Conservation (phyloP, 2,329 filamentous ascomycete genomes). For the Apiospora marii region DNA sequence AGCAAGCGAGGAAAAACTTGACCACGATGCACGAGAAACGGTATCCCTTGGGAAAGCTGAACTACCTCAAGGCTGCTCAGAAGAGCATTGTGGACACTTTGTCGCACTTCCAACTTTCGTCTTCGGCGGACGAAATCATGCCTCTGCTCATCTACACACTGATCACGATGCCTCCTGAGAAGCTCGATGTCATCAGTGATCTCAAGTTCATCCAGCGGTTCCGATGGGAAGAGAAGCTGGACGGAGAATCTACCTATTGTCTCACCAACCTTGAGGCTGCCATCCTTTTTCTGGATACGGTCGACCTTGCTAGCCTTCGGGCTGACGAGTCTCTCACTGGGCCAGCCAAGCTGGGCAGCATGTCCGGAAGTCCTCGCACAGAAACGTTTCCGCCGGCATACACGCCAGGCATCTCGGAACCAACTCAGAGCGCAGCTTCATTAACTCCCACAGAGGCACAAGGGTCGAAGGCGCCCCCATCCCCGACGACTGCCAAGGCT, state of each 20-base stretch:
- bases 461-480: slow-evolving; percentile 45
- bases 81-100: slow-evolving; percentile 93
- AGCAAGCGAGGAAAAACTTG: slow-evolving; percentile 74
- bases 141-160: slow-evolving; percentile 96
- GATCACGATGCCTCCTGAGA: slow-evolving; percentile 86
- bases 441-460: slow-evolving; percentile 42
- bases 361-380: slow-evolving; percentile 56
- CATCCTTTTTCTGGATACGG: slow-evolving; percentile 92
- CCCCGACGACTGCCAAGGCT: slow-evolving; percentile 40
- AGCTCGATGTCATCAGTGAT: slow-evolving; percentile 91
- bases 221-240: slow-evolving; percentile 82
- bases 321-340: slow-evolving; percentile 79
- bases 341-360: slow-evolving; percentile 63
- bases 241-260: slow-evolving; percentile 95
- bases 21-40: slow-evolving; percentile 84
- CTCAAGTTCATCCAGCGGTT: slow-evolving; percentile 95
- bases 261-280: slow-evolving; percentile 95
- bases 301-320: slow-evolving; percentile 88
- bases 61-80: slow-evolving; percentile 86
- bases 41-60: slow-evolving; percentile 90
- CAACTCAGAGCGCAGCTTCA: slow-evolving; percentile 31
- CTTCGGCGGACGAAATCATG: slow-evolving; percentile 95
- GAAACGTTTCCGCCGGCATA: slow-evolving; percentile 68
- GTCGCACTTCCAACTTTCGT: slow-evolving; percentile 73
- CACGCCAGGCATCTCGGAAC: slow-evolving; percentile 45